These are phyloP conservation scores for Calycina marina DNA, from an alignment of 2,329 filamentous ascomycete species.

Conservation along the genomic window DNA sequence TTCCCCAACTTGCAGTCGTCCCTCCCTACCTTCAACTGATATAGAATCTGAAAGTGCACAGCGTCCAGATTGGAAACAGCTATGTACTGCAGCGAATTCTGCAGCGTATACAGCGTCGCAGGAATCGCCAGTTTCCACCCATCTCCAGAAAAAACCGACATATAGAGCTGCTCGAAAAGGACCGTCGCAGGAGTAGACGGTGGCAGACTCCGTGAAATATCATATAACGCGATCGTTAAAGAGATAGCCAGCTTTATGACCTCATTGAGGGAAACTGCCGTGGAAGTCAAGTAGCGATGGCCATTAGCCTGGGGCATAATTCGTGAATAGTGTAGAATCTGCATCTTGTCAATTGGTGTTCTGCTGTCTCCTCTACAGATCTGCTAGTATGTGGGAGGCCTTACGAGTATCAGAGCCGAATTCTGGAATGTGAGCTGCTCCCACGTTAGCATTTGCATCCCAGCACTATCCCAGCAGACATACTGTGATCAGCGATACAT, in stretches of 20 bases:
- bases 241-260: conserved; percentile 80
- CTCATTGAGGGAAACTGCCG: conserved; percentile 87
- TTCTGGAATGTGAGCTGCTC: conserved; percentile 64
- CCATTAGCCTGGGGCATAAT: conserved; percentile 77
- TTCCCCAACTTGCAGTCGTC: too few species aligned
- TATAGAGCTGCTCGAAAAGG: conserved; percentile 66
- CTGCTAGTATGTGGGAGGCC: conserved; percentile 16
- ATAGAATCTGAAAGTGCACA: conserved; percentile 84
- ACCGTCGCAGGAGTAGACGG: conserved; percentile 68
- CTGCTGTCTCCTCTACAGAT: background rate
- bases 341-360: conserved; percentile 10
- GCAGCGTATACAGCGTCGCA: conserved; percentile 74
- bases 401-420: conserved; percentile 62
- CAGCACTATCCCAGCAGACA: conserved; percentile 18
- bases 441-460: conserved; percentile 16
- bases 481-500: conserved; percentile 52
- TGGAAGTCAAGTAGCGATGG: conserved; percentile 84
- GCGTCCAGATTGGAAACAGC: conserved; percentile 84
- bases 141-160: conserved; percentile 72
- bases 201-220: conserved; percentile 63
- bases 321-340: conserved; percentile 90
- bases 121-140: conserved; percentile 92
- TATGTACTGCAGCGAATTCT: conserved; percentile 88
- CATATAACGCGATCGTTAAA: conserved; percentile 75
- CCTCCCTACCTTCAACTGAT: conserved; percentile 70